These are phyloP conservation scores for Kwoniella shandongensis DNA, from an alignment of 768 basidiomycete genomes.

Conservation along the genomic window DNA sequence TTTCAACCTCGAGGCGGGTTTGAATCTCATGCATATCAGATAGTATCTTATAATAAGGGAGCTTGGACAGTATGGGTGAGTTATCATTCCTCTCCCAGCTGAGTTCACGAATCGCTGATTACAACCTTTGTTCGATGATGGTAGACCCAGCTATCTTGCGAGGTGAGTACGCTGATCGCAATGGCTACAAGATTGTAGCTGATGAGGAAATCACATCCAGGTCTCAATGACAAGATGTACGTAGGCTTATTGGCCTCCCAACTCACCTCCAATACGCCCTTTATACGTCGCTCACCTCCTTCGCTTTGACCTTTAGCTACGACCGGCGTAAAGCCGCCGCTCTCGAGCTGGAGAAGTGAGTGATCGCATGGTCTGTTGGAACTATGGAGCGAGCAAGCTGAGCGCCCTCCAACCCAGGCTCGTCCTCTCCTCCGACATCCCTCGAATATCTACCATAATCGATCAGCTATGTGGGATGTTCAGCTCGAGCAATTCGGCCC, in stretches of 20 bases:
- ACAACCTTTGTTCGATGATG: not conserved
- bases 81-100: too few relatives aligned
- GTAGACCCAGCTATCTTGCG: slow-evolving; percentile 42
- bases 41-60: not conserved
- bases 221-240: slow-evolving; percentile 53
- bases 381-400: not conserved
- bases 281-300: slow-evolving; percentile 1
- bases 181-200: not conserved
- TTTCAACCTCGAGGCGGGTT: too few relatives aligned
- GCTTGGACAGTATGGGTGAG: not conserved
- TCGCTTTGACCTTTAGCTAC: slow-evolving; percentile 59
- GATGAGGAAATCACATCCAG: slow-evolving; percentile 19
- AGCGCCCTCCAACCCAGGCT: slow-evolving; percentile 40
- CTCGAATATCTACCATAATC: slow-evolving; percentile 79
- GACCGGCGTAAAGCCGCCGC: slow-evolving; percentile 96
- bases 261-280: too few relatives aligned
- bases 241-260: too few relatives aligned
- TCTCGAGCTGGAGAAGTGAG: slow-evolving; percentile 89
- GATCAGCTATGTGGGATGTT: slow-evolving; percentile 96
- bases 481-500: slow-evolving; percentile 72
- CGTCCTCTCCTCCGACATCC: slow-evolving; percentile 76
- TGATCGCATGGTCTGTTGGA: not conserved
- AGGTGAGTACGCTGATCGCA: slow-evolving; percentile 22
- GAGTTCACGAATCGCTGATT: too few relatives aligned
- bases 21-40: not conserved